These are phyloP conservation scores for Thelonectria blattea DNA, from an alignment of 2,329 filamentous ascomycete species.

Conservation along the genomic window DNA sequence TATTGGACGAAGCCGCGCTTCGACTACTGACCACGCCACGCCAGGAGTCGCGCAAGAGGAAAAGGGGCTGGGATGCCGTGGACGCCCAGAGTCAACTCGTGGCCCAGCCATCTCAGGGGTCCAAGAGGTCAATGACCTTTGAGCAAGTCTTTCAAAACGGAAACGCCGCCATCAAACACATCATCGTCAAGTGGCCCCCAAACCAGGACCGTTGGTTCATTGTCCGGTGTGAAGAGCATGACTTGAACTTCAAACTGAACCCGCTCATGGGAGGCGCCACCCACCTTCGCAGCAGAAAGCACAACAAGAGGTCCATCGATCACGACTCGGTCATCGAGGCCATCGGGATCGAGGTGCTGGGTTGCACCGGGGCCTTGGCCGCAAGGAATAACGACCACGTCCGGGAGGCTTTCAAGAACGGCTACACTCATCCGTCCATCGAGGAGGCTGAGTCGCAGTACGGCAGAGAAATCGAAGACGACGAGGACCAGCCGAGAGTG, in stretches of 20 bases:
- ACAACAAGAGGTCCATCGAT: background rate
- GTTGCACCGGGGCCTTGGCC: slow-evolving; percentile 19
- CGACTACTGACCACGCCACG: background rate
- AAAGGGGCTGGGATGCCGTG: background rate
- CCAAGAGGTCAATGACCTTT: slow-evolving; percentile 22
- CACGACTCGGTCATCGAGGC: slow-evolving; percentile 12
- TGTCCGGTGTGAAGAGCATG: slow-evolving; percentile 25
- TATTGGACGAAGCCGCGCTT: background rate
- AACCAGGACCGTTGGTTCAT: slow-evolving; percentile 21
- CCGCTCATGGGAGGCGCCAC: slow-evolving; percentile 15
- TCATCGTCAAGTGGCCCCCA: slow-evolving; percentile 19
- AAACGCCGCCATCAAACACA: slow-evolving; percentile 25
- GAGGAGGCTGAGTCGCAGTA: slow-evolving; percentile 5
- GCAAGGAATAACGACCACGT: slow-evolving; percentile 22
- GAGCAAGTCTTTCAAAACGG: slow-evolving; percentile 27
- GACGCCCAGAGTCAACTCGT: slow-evolving; percentile 3
- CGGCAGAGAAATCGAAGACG: slow-evolving; percentile 7
- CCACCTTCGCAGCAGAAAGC: slow-evolving; percentile 20
- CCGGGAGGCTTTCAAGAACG: slow-evolving; percentile 2
- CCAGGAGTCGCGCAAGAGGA: slow-evolving; percentile 19
- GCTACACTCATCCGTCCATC: background rate
- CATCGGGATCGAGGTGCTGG: slow-evolving; percentile 22
- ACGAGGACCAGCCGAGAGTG: background rate
- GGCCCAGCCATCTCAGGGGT: background rate
- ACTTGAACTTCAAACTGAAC: slow-evolving; percentile 19